A percentile compares a stretch with the other conserved stretches of the same genome.
phyloP scores from a whole-genome alignment of 208 protist genomes.

The Leishmania amazonensis region DNA sequence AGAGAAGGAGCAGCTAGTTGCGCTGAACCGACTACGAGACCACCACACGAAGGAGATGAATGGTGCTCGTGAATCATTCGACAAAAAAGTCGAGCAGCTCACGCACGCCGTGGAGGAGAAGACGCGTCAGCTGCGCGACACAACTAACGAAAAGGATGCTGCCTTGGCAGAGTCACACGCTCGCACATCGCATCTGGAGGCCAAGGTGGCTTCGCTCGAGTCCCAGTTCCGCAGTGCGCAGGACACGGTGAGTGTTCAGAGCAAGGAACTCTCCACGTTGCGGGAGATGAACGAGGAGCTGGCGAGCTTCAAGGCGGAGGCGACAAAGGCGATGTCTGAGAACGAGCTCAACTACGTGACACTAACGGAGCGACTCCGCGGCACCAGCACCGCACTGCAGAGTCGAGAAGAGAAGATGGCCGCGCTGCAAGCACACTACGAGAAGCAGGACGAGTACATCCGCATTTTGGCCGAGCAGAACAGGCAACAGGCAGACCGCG shows the following conservation, averaged over 20 bases:
- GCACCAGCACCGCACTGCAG: slow-evolving; percentile 40
- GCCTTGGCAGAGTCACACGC: slow-evolving; percentile 13
- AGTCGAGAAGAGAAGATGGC: slow-evolving; percentile 68
- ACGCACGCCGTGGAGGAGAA: slow-evolving; percentile 19
- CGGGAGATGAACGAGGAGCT: slow-evolving; percentile 64
- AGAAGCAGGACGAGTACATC: slow-evolving; percentile 83
- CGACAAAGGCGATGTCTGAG: slow-evolving; percentile 63
- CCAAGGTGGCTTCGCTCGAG: slow-evolving; percentile 31
- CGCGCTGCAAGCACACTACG: slow-evolving; percentile 63
- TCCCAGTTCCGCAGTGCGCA: slow-evolving; percentile 45
- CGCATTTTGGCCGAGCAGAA: slow-evolving; percentile 75
- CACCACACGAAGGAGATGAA: slow-evolving; percentile 25
- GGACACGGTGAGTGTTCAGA: slow-evolving; percentile 43
- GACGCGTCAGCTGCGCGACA: slow-evolving; percentile 27
- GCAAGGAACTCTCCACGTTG: slow-evolving; percentile 54
- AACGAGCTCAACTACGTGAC: slow-evolving; percentile 82
- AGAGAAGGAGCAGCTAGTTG: slow-evolving; percentile 32
- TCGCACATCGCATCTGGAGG: slow-evolving; percentile 30
- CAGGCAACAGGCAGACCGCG: slow-evolving; percentile 52
- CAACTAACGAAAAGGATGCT: slow-evolving; percentile 17
- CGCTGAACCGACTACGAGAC: slow-evolving; percentile 33
- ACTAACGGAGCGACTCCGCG: slow-evolving; percentile 70
- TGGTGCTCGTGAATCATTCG: slow-evolving; percentile 31
- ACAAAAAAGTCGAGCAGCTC: slow-evolving; percentile 27
- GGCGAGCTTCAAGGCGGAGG: slow-evolving; percentile 58